Conservation (phyloP, 2,329 filamentous ascomycete genomes). For the Juglanconis sp. region DNA sequence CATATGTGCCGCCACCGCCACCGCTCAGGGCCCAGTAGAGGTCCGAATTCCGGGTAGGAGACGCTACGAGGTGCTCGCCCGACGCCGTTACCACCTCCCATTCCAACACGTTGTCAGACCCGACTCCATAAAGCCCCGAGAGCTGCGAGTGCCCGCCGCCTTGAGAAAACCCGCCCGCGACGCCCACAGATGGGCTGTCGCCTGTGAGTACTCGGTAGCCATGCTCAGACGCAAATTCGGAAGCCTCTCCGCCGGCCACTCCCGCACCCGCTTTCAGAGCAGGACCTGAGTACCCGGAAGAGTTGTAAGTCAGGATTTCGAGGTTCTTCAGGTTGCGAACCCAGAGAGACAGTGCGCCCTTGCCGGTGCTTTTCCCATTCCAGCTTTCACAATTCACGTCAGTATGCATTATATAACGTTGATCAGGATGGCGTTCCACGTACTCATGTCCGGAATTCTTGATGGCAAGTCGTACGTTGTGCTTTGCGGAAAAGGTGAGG, state of each 20-base stretch:
- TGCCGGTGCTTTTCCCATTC: constrained; percentile 23
- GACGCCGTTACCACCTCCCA: constrained; percentile 44
- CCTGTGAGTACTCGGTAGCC: constrained; percentile 31
- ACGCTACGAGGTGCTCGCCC: constrained; percentile 38
- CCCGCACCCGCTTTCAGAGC: constrained; percentile 55
- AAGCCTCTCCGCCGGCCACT: constrained; percentile 49
- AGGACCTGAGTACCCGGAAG: constrained; percentile 36
- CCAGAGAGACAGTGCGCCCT: constrained; percentile 47
- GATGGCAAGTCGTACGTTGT: constrained; percentile 40
- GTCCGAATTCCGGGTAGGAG: constrained; percentile 37
- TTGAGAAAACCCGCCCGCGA: constrained; percentile 42
- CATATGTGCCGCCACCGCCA: constrained; percentile 36
- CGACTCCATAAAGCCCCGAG: constrained; percentile 42
- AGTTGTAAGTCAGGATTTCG: not conserved
- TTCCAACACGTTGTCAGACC: constrained; percentile 44
- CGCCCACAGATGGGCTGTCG: constrained; percentile 40
- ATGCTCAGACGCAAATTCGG: constrained; percentile 42
- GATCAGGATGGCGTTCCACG: constrained; percentile 24
- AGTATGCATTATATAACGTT: not conserved
- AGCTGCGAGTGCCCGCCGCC: constrained; percentile 50
- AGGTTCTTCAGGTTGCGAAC: constrained; percentile 35
- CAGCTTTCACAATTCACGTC: not conserved
- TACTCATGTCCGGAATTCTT: constrained; percentile 44
- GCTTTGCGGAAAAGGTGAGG: constrained; percentile 29
- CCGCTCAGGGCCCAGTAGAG: constrained; percentile 49